Percentiles rank a stretch among this genome's conserved stretches.
These are phyloP conservation scores for Fusarium tuaranense DNA, from an alignment of 2,329 filamentous ascomycete genomes.

Conservation along the genomic window DNA sequence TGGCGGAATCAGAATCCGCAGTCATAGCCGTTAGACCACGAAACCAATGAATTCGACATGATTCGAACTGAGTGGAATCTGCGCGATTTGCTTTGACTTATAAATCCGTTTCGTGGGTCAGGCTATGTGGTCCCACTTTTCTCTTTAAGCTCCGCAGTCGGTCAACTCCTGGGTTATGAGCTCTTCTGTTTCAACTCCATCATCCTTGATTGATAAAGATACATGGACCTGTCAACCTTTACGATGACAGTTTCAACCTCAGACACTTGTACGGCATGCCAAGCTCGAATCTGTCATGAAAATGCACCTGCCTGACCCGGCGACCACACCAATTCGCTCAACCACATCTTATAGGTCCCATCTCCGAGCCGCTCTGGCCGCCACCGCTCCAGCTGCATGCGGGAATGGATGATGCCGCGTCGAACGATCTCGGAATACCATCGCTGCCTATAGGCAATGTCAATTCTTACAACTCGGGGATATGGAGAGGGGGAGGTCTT, in stretches of 20 bases:
- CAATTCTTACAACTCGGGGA: not conserved
- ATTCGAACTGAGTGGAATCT: not conserved
- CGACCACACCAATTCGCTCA: not conserved
- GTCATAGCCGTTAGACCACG: conserved; percentile 54
- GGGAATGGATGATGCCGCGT: not conserved
- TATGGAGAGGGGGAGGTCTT: not conserved
- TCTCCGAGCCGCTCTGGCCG: not conserved
- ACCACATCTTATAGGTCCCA: not conserved
- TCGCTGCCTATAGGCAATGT: not conserved
- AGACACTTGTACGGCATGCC: not conserved
- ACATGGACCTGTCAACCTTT: not conserved
- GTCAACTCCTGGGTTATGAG: not conserved
- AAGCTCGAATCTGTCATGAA: not conserved
- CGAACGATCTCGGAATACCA: conserved; percentile 1
- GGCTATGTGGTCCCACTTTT: not conserved
- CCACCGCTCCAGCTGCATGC: not conserved
- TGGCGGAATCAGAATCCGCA: conserved; percentile 54
- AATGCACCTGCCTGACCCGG: not conserved
- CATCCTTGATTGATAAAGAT: not conserved
- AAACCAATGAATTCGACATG: conserved; percentile 35
- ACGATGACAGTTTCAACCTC: not conserved
- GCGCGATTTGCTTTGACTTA: not conserved
- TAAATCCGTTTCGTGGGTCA: not conserved
- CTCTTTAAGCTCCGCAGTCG: not conserved
- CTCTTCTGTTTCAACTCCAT: not conserved